These are phyloP conservation scores for Trichoderma polysporum DNA, from an alignment of 2,329 filamentous ascomycete genomes.

Conservation along the genomic window DNA sequence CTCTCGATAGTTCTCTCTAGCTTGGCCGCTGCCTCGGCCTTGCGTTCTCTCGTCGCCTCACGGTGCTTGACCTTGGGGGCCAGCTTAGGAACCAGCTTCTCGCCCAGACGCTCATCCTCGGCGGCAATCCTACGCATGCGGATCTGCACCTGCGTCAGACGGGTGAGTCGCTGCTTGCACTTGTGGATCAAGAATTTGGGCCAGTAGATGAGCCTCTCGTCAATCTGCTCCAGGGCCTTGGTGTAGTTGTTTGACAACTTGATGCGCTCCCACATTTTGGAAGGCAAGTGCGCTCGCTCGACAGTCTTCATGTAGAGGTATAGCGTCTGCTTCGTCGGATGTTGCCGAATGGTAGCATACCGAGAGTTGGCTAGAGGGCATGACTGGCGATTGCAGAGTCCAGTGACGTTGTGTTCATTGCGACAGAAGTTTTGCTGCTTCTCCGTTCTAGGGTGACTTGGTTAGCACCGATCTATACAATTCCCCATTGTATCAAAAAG, in stretches of 20 bases:
- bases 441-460: conserved; percentile 58
- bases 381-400: conserved; percentile 81
- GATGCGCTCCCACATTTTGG: conserved; percentile 92
- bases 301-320: conserved; percentile 98
- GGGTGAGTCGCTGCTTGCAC: conserved; percentile 92
- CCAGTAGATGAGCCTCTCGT: conserved; percentile 85
- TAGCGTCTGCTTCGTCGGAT: conserved; percentile 76
- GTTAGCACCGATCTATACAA: not conserved
- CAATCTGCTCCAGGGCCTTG: conserved; percentile 83
- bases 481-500: not conserved
- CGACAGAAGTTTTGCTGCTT: conserved; percentile 92
- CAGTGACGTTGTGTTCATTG: conserved; percentile 87
- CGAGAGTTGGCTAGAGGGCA: conserved; percentile 89
- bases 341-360: conserved; percentile 86
- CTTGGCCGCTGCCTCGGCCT: conserved; percentile 82
- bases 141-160: conserved; percentile 88
- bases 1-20: conserved; percentile 94
- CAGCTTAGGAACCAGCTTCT: conserved; percentile 82
- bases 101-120: conserved; percentile 86
- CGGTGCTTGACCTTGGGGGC: conserved; percentile 84
- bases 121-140: conserved; percentile 75
- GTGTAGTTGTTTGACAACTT: conserved; percentile 88
- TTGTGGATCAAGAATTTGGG: conserved; percentile 92
- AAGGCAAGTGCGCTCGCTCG: conserved; percentile 83
- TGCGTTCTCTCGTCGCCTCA: conserved; percentile 73